These are phyloP conservation scores for Mucor circinelloides DNA, from an alignment of 371 early-diverging fungal species.

Conservation along the genomic window DNA sequence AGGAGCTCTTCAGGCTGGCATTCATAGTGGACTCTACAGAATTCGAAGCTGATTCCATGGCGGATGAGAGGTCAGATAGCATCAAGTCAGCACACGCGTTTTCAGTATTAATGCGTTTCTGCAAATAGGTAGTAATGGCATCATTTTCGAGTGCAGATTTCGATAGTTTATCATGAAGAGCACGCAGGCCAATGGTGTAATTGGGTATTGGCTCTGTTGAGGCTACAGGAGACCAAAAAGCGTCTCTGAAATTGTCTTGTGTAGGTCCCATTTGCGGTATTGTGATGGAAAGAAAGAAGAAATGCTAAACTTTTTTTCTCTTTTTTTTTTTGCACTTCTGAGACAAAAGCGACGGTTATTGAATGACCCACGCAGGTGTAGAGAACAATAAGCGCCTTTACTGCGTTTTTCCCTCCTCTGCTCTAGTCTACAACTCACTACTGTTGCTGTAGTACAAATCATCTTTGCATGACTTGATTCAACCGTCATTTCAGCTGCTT, in stretches of 20 bases:
- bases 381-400: background rate
- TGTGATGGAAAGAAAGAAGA: background rate
- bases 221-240: conserved; percentile 15
- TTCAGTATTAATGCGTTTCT: conserved; percentile 11
- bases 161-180: background rate
- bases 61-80: background rate
- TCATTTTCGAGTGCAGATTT: conserved; percentile 11
- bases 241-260: background rate
- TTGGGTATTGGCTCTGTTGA: background rate
- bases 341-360: background rate
- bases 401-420: background rate
- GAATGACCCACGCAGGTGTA: background rate
- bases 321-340: background rate
- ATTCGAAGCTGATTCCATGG: background rate
- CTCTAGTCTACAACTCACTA: background rate
- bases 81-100: conserved; percentile 7
- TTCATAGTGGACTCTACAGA: background rate
- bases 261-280: background rate
- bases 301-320: background rate
- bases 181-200: conserved; percentile 3
- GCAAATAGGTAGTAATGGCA: background rate
- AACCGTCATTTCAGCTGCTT: background rate
- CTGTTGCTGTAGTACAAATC: background rate
- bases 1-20: conserved; percentile 8
- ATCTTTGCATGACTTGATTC: background rate